These are phyloP conservation scores for Pseudogymnoascus sp. DNA, from an alignment of 2,329 filamentous ascomycete genomes.

Conservation along the genomic window DNA sequence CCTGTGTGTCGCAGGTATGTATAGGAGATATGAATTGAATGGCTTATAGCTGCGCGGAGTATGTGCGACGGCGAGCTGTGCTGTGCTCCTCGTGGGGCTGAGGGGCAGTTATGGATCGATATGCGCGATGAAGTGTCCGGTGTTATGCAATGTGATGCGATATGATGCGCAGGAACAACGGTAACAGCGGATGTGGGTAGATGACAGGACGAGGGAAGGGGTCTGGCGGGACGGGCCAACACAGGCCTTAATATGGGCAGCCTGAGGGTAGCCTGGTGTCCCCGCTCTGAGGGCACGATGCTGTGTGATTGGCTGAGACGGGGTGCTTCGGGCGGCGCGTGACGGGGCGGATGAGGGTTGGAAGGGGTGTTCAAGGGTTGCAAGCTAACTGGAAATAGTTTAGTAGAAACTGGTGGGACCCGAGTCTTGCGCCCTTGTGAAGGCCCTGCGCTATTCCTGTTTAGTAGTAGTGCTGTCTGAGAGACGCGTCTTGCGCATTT, in stretches of 20 bases:
- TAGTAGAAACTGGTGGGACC: not conserved
- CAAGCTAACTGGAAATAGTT: not conserved
- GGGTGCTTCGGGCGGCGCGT: not conserved
- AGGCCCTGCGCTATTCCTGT: not conserved
- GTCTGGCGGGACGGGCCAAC: constrained; percentile 10
- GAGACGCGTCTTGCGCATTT: not conserved
- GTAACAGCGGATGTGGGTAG: constrained; percentile 3
- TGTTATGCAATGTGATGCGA: constrained; percentile 10
- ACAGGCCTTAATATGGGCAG: constrained; percentile 9
- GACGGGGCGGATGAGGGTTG: not conserved
- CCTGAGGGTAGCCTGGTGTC: constrained; percentile 9
- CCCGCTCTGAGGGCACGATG: not conserved
- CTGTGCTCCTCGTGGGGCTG: constrained; percentile 1
- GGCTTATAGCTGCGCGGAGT: not conserved
- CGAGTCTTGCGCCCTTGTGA: not conserved
- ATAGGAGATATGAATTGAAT: not conserved
- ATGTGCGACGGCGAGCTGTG: constrained; percentile 4
- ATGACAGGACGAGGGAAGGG: constrained; percentile 11
- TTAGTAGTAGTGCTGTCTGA: not conserved
- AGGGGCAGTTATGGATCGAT: constrained; percentile 2
- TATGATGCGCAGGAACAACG: constrained; percentile 11
- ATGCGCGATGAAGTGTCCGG: not conserved
- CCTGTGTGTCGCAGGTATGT: not conserved
- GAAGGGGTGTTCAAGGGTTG: not conserved
- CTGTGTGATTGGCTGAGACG: not conserved